These are phyloP conservation scores for Eimeria maxima DNA, from an alignment of 169 alveolate genomes.

Conservation along the genomic window DNA sequence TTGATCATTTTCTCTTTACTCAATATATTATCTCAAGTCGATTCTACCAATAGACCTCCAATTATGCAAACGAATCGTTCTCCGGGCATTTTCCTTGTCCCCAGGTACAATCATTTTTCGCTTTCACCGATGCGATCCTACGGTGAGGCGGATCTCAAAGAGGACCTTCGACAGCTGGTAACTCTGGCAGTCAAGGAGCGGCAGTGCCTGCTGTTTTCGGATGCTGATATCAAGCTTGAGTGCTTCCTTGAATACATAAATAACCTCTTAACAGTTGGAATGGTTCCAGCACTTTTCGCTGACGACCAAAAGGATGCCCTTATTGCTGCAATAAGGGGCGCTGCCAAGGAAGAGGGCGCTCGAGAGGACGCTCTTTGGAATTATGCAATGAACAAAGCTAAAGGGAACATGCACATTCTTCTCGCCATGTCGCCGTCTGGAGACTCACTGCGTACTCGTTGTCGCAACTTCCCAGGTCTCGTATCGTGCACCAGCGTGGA, in stretches of 20 bases:
- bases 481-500: conserved; percentile 98
- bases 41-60: background rate
- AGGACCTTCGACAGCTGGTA: conserved; percentile 93
- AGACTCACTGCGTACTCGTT: conserved; percentile 92
- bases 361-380: conserved; percentile 91
- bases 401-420: conserved; percentile 94
- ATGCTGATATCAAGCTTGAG: conserved; percentile 95
- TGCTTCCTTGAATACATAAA: conserved; percentile 96
- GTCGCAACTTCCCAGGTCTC: conserved; percentile 97
- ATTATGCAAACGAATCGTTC: background rate
- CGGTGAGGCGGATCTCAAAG: conserved; percentile 95
- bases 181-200: conserved; percentile 91
- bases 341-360: conserved; percentile 91
- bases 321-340: conserved; percentile 89
- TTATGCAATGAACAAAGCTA: conserved; percentile 62
- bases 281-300: conserved; percentile 96
- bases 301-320: conserved; percentile 94
- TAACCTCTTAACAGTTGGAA: conserved; percentile 95
- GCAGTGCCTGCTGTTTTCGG: conserved; percentile 94
- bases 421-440: conserved; percentile 97
- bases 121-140: conserved; percentile 94
- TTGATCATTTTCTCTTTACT: background rate
- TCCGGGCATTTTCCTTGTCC: background rate
- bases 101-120: conserved; percentile 92
- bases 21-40: background rate